Conservation (phyloP, 164 flowering plant genomes). For the Euptelea pleiosperma region DNA sequence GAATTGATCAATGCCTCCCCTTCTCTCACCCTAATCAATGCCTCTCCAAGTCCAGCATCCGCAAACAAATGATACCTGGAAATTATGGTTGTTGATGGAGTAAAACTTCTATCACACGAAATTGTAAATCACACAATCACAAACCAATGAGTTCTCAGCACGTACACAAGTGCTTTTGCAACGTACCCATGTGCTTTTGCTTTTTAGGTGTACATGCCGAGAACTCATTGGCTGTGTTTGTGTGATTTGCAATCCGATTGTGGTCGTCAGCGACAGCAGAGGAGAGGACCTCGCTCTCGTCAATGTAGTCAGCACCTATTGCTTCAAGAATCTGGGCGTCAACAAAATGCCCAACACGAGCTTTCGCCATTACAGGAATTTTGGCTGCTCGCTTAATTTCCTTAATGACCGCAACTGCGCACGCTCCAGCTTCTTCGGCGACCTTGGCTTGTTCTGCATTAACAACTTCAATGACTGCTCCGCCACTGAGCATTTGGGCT, state of each 20-base stretch:
- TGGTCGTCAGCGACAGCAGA: slow-evolving; percentile 62
- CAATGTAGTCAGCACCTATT: slow-evolving; percentile 63
- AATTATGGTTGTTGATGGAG: slow-evolving; percentile 78
- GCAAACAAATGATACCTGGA: slow-evolving; percentile 56
- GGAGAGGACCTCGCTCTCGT: slow-evolving; percentile 63
- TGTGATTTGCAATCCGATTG: no score
- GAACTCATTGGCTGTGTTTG: no score
- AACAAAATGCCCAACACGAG: slow-evolving; percentile 78
- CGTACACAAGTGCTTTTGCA: no score
- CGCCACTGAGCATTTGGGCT: slow-evolving; percentile 72
- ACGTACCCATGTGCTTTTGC: no score
- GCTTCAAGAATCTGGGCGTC: slow-evolving; percentile 79
- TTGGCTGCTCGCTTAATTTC: slow-evolving; percentile 55
- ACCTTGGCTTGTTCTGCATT: slow-evolving; percentile 54
- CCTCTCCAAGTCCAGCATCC: slow-evolving; percentile 69
- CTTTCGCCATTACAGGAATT: slow-evolving; percentile 63
- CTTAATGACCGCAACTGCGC: slow-evolving; percentile 46
- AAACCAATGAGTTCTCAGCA: no score
- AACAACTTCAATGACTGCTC: slow-evolving; percentile 56
- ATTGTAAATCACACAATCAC: no score
- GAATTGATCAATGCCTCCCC: slow-evolving; percentile 72
- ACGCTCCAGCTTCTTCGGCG: slow-evolving; percentile 79
- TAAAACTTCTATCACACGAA: no score
- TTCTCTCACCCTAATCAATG: slow-evolving; percentile 67
- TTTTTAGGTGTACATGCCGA: no score